phyloP scores from a whole-genome alignment of 495 filamentous ascomycete species.

The Aspergillus nanangensis region DNA sequence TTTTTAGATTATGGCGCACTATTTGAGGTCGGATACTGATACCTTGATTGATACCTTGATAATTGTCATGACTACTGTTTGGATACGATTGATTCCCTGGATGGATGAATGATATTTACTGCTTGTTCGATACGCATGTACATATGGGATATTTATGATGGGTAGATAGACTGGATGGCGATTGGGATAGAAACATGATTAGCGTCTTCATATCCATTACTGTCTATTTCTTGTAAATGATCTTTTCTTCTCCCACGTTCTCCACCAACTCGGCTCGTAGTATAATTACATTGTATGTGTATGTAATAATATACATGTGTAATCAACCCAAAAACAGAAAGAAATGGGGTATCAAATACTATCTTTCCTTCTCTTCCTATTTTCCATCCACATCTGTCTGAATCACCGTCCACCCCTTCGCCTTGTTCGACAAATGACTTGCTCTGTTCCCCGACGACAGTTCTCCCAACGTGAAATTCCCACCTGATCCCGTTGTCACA shows the following conservation, averaged over 20 bases:
- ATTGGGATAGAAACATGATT: slow-evolving; percentile 12
- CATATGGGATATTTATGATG: slow-evolving; percentile 15
- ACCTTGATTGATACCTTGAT: slow-evolving; percentile 6
- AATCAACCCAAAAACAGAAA: no score
- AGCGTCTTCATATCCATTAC: background rate
- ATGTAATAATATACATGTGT: no score
- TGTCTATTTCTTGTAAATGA: no score
- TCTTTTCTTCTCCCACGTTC: no score
- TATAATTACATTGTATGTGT: no score
- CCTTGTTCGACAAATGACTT: background rate
- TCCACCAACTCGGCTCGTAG: no score
- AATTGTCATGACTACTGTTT: slow-evolving; percentile 9
- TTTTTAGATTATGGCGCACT: slow-evolving; percentile 9
- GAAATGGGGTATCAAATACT: no score
- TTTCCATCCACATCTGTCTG: background rate
- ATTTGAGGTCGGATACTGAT: slow-evolving; percentile 13
- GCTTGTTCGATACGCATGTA: slow-evolving; percentile 10
- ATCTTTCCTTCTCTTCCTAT: background rate
- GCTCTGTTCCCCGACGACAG: background rate
- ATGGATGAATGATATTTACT: slow-evolving; percentile 6
- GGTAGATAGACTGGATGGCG: slow-evolving; percentile 16
- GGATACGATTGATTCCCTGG: slow-evolving; percentile 16
- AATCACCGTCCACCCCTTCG: background rate
- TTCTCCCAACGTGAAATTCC: background rate
- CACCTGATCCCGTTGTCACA: no score